Evolutionary conservation across 371 early-diverging fungal species (phyloP), one percentile per base, ranked within the genome.

Genomic region (Saksenaea oblongispora): DNA sequence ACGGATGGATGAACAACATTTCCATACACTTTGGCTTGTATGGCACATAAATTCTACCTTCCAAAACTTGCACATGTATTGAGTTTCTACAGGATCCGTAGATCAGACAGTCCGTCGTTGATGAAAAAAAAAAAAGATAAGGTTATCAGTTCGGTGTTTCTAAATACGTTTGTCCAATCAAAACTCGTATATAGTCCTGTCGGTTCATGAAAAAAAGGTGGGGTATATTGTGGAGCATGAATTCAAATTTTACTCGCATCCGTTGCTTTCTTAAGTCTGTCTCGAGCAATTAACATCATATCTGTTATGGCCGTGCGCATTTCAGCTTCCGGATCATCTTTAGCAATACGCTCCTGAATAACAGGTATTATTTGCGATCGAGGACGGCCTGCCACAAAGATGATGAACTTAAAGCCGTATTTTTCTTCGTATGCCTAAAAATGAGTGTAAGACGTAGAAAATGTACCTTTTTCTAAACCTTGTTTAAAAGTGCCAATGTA

Each of bases 381-480:
- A 27, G 89, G 83, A 8, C 92, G 87, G 18, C 92, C 92, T 63
- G 89, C 89, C 47, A 96, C 96, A 85, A 96, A 96, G 34, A 93
- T 88, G 22, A 96, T 89, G 74, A 95, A 93, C 69, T 88, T 88
- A 84, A 95, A 96, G 2, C 93, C 94, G 64, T 90, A 94, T 65
- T 86, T 85, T 55, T 79, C 84, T 74, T 94, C 95, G 65, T 96
- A 96, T 63, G 75, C 77, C 63, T 85, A 65, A 66, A 37, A n/a
- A 28, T 1, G 13, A 13, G 37, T 17, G 26, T 37, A 17, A 58
- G 58, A 27, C 22, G 39, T 4, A 17, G 5, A 22, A 51, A 58
- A 59, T 24, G n/a, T 9, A 26, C 9, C 42, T 27, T 5, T 9
- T 34, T 36, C 37, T 91, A 89, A 65, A 92, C 80, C 65, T 82